These are phyloP conservation scores for Trichosporon coremiiforme DNA, from an alignment of 1,284 basidiomycete genomes.

Conservation along the genomic window DNA sequence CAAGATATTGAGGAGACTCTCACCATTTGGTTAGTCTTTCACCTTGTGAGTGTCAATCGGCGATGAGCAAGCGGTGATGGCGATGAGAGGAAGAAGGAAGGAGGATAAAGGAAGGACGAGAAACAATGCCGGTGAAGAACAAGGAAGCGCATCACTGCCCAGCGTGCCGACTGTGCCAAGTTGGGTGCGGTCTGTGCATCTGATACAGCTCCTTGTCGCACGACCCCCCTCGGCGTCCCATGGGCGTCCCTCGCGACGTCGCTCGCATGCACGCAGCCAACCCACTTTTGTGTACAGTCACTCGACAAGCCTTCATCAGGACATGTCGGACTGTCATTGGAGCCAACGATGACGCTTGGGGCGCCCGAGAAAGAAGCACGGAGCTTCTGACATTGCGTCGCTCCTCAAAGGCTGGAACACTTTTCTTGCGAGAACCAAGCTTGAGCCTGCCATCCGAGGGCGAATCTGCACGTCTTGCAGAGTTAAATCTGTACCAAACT, in stretches of 20 bases:
- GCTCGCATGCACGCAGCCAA: background rate
- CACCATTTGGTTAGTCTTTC: background rate
- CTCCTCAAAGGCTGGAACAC: constrained; percentile 7
- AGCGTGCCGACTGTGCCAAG: background rate
- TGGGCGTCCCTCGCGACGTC: constrained; percentile 1
- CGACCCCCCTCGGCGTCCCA: background rate
- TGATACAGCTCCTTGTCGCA: constrained; percentile 6
- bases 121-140: background rate
- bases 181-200: constrained; percentile 8
- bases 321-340: background rate
- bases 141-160: background rate
- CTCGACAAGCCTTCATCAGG: constrained; percentile 5
- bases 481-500: constrained; percentile 2
- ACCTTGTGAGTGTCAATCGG: background rate
- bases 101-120: too few relatives aligned
- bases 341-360: background rate
- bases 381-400: background rate
- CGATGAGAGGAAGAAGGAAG: background rate
- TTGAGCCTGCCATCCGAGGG: background rate
- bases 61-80: background rate
- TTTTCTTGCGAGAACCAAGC: background rate
- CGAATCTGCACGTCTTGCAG: background rate
- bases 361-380: background rate
- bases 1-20: constrained; percentile 1
- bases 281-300: background rate